These are phyloP conservation scores for Kwoniella newhampshirensis DNA, from an alignment of 768 basidiomycete species.

Conservation along the genomic window DNA sequence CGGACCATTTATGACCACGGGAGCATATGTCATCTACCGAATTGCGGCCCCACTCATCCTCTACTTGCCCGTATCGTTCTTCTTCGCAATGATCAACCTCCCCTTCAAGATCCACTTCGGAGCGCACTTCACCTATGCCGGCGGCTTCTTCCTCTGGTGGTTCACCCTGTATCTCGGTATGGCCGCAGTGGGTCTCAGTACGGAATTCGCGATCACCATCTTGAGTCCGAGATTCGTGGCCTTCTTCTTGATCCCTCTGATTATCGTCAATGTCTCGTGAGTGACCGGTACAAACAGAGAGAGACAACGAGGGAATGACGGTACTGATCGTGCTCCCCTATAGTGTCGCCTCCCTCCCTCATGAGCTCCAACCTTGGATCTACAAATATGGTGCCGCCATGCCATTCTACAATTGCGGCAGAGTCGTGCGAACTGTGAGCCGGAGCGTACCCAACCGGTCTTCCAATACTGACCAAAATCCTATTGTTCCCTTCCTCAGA, in stretches of 20 bases:
- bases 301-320: background rate
- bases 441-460: background rate
- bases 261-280: slow-evolving; percentile 48
- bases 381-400: slow-evolving; percentile 50
- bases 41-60: slow-evolving; percentile 52
- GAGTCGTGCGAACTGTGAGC: slow-evolving; percentile 44
- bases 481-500: slow-evolving; percentile 11
- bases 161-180: slow-evolving; percentile 51
- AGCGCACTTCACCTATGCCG: slow-evolving; percentile 52
- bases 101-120: slow-evolving; percentile 57
- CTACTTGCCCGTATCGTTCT: slow-evolving; percentile 55
- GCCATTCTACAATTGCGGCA: slow-evolving; percentile 50
- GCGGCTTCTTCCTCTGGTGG: slow-evolving; percentile 56
- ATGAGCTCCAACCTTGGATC: slow-evolving; percentile 52
- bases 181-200: slow-evolving; percentile 50
- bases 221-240: slow-evolving; percentile 53
- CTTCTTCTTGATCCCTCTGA: slow-evolving; percentile 51
- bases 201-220: slow-evolving; percentile 53
- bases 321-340: background rate
- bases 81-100: slow-evolving; percentile 57
- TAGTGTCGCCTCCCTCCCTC: slow-evolving; percentile 46
- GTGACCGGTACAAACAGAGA: background rate
- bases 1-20: slow-evolving; percentile 54
- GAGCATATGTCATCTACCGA: slow-evolving; percentile 53
- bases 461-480: background rate